Evolutionary conservation across 2,329 filamentous ascomycete genomes (phyloP).

Genomic region (Penicillium sumatraense): DNA sequence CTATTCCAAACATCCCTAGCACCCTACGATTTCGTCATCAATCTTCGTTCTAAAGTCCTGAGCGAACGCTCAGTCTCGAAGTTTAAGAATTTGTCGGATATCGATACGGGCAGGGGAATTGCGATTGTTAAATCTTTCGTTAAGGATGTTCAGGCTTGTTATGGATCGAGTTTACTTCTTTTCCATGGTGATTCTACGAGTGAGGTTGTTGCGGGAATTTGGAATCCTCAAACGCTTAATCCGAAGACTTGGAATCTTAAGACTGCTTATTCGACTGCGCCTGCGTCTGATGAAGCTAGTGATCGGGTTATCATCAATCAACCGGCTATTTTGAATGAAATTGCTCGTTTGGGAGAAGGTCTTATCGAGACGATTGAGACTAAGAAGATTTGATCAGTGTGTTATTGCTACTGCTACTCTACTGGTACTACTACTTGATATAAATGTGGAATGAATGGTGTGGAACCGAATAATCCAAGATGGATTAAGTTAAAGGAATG

Average conservation of each 20-base stretch:
- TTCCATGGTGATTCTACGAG: constrained; percentile 70
- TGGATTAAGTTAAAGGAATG: no score
- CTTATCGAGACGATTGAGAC: constrained; percentile 71
- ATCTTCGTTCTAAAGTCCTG: constrained; percentile 63
- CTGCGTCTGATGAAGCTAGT: constrained; percentile 18
- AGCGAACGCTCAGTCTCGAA: constrained; percentile 42
- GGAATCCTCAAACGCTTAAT: constrained; percentile 59
- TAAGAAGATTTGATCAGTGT: constrained; percentile 17
- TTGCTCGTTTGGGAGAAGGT: constrained; percentile 58
- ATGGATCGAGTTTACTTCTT: constrained; percentile 73
- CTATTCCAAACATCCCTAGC: constrained; percentile 74
- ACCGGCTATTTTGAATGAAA: constrained; percentile 48
- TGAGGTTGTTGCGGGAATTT: constrained; percentile 65
- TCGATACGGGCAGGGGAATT: constrained; percentile 50
- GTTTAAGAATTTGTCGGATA: constrained; percentile 84
- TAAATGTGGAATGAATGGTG: no score
- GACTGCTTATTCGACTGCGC: constrained; percentile 42
- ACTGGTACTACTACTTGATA: no score
- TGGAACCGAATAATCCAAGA: no score
- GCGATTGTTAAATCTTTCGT: constrained; percentile 68
- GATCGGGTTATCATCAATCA: constrained; percentile 43
- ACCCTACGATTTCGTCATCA: constrained; percentile 87
- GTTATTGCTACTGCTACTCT: no score
- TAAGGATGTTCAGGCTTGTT: constrained; percentile 68
- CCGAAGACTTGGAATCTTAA: constrained; percentile 42